A percentile compares a stretch with the other conserved stretches of the same genome.
Evolutionary conservation across 495 filamentous ascomycete genomes (phyloP).

Genomic region (Neurospora africana): DNA sequence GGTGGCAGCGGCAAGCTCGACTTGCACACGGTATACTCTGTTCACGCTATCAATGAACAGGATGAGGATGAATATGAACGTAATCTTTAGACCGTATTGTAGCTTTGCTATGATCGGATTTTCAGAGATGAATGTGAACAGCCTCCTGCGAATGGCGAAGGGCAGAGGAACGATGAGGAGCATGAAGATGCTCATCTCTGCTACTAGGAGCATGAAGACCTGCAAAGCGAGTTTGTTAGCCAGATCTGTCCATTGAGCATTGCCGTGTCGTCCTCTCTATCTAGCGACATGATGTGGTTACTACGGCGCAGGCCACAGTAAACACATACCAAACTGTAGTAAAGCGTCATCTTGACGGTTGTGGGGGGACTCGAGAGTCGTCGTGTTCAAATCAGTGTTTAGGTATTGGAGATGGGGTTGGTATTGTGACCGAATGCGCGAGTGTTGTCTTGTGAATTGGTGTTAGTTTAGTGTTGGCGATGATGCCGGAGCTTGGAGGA

Average conservation of each 20-base stretch:
- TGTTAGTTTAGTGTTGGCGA: conserved; percentile 1
- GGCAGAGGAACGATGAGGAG: conserved; percentile 85
- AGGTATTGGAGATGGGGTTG: not conserved
- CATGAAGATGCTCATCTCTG: conserved; percentile 91
- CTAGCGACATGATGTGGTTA: not conserved
- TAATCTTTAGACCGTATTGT: conserved; percentile 61
- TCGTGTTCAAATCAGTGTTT: not conserved
- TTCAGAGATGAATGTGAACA: conserved; percentile 84
- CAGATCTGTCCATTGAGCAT: not conserved
- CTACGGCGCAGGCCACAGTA: conserved; percentile 7
- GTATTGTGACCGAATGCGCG: not conserved
- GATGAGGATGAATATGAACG: conserved; percentile 96
- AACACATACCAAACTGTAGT: conserved; percentile 81
- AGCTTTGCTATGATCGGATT: conserved; percentile 52
- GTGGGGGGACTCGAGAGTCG: not conserved
- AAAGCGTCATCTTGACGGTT: conserved; percentile 79
- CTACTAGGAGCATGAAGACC: conserved; percentile 87
- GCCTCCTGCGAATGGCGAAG: conserved; percentile 72
- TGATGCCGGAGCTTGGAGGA: not conserved
- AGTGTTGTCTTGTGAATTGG: not conserved
- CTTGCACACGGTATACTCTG: conserved; percentile 91
- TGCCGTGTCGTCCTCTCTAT: not conserved
- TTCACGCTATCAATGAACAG: conserved; percentile 98
- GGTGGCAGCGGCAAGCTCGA: conserved; percentile 59
- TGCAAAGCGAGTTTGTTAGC: conserved; percentile 32